These are phyloP conservation scores for Allantophomopsis cytisporea DNA, from an alignment of 2,329 filamentous ascomycete genomes.

Conservation along the genomic window DNA sequence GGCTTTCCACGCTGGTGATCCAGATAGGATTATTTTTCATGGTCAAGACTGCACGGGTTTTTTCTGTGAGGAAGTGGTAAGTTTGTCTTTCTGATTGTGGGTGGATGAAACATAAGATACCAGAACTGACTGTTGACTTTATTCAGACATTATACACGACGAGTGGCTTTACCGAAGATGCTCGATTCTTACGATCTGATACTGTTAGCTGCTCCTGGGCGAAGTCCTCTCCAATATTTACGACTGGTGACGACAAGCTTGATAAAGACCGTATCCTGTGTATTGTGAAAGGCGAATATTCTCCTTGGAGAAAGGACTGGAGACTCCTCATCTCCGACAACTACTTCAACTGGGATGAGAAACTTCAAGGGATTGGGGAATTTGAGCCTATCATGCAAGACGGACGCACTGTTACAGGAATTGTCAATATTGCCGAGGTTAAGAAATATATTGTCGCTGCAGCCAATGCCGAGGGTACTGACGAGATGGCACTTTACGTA, in stretches of 20 bases:
- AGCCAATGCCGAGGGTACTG: constrained; percentile 63
- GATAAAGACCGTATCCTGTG: constrained; percentile 67
- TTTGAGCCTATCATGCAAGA: constrained; percentile 68
- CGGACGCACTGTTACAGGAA: constrained; percentile 60
- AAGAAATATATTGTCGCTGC: constrained; percentile 83
- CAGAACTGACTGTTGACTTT: constrained; percentile 11
- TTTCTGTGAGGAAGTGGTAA: constrained; percentile 44
- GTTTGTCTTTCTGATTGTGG: constrained; percentile 8
- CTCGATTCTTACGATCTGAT: constrained; percentile 50
- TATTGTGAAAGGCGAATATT: constrained; percentile 61
- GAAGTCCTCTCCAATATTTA: constrained; percentile 61
- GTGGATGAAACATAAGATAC: constrained; percentile 20
- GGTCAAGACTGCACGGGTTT: constrained; percentile 53
- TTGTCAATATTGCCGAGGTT: constrained; percentile 70
- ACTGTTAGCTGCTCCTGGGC: constrained; percentile 82
- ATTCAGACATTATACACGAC: constrained; percentile 53
- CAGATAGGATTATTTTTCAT: constrained; percentile 76
- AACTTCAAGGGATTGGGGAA: constrained; percentile 36
- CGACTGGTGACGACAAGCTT: constrained; percentile 48
- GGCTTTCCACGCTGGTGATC: constrained; percentile 71
- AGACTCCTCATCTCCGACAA: constrained; percentile 70
- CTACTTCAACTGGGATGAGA: constrained; percentile 52
- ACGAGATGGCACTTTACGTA: constrained; percentile 86
- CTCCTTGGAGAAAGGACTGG: constrained; percentile 59
- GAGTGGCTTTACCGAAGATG: constrained; percentile 64